Evolutionary conservation across 179 eudicot genomes (phyloP).

Genomic region (Silene vulgaris): DNA sequence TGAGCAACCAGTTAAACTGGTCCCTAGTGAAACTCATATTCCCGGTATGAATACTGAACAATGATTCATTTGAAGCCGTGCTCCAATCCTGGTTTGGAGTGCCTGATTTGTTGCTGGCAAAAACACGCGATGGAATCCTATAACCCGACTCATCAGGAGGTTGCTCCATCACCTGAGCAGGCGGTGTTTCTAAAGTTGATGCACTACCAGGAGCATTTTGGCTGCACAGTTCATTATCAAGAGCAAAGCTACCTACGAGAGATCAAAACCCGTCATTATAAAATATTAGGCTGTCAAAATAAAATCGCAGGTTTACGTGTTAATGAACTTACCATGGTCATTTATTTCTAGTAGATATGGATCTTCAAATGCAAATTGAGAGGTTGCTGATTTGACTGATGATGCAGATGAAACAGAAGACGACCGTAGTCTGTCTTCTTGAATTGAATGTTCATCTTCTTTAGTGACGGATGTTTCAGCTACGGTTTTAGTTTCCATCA

Average conservation of each 20-base stretch:
- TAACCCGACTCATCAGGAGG: slow-evolving; percentile 27
- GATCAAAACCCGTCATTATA: background rate
- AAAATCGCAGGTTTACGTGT: no score
- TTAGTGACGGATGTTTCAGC: background rate
- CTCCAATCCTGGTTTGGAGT: slow-evolving; percentile 54
- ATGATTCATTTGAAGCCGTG: slow-evolving; percentile 57
- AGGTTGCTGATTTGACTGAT: background rate
- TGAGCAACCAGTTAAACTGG: slow-evolving; percentile 34
- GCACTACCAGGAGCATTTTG: background rate
- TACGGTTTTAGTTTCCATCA: background rate
- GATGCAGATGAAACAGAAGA: background rate
- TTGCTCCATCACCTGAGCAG: slow-evolving; percentile 53
- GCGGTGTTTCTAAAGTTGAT: slow-evolving; percentile 41
- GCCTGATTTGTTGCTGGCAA: slow-evolving; percentile 44
- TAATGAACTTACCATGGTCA: slow-evolving; percentile 23
- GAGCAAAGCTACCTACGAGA: slow-evolving; percentile 23
- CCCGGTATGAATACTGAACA: slow-evolving; percentile 72
- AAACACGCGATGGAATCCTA: slow-evolving; percentile 59
- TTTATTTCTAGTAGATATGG: slow-evolving; percentile 23
- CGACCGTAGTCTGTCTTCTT: background rate
- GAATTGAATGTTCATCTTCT: background rate
- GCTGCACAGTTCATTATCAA: slow-evolving; percentile 17
- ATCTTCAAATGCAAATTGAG: slow-evolving; percentile 48
- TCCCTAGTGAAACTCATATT: slow-evolving; percentile 68
- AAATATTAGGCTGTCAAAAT: background rate